phyloP scores from a whole-genome alignment of 2,329 filamentous ascomycete genomes.

The Lanzia echinophila region DNA sequence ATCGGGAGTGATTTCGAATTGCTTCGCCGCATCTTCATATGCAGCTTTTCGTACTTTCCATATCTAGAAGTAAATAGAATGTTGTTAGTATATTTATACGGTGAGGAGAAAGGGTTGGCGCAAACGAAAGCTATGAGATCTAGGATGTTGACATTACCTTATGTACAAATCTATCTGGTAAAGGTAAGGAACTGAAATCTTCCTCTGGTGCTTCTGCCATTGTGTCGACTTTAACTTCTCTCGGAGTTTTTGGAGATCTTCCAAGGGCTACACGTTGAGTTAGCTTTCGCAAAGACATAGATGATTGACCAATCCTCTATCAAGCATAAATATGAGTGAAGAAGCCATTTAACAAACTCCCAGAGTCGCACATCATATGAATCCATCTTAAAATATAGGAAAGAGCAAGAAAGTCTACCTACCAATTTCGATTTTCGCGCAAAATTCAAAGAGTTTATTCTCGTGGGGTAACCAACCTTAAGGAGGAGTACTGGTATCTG shows the following conservation, averaged over 20 bases:
- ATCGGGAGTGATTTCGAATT: conserved; percentile 77
- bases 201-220: conserved; percentile 79
- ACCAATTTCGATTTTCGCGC: conserved; percentile 3
- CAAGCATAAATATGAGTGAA: conserved; percentile 13
- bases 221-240: conserved; percentile 10
- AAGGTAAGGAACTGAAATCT: conserved; percentile 71
- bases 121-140: background rate
- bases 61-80: conserved; percentile 42
- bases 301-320: conserved; percentile 13
- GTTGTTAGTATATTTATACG: conserved; percentile 22
- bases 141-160: conserved; percentile 46
- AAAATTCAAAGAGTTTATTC: conserved; percentile 6
- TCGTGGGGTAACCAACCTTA: conserved; percentile 2
- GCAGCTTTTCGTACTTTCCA: conserved; percentile 97
- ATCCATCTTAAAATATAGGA: background rate
- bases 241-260: conserved; percentile 15
- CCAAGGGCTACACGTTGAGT: conserved; percentile 21
- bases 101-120: background rate
- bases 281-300: conserved; percentile 19
- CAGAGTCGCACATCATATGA: background rate
- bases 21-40: conserved; percentile 86
- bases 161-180: conserved; percentile 76
- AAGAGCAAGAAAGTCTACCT: conserved; percentile 4
- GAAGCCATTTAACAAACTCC: conserved; percentile 16
- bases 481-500: background rate